Evolutionary conservation across 225 moss, liverwort and hornwort species (phyloP).

Genomic region (Takakia lepidozioides): DNA sequence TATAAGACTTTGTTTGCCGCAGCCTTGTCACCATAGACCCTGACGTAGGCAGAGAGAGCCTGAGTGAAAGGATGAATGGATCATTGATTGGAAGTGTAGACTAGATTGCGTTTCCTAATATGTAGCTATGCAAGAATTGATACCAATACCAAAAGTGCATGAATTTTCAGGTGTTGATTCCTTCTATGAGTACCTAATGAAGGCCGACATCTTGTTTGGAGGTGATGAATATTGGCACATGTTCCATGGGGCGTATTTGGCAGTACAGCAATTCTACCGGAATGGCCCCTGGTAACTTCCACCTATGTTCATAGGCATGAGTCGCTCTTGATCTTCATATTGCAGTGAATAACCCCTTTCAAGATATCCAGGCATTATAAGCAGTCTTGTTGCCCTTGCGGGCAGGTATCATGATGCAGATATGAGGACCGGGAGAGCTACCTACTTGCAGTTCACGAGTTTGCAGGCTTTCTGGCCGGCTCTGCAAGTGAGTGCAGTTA

Average conservation of each 20-base stretch:
- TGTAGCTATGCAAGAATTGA: too few species aligned
- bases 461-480: slow-evolving; percentile 42
- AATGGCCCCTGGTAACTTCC: slow-evolving; percentile 32
- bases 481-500: slow-evolving; percentile 20
- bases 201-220: slow-evolving; percentile 36
- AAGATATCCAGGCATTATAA: too few species aligned
- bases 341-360: too few species aligned
- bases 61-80: too few species aligned
- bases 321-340: too few species aligned
- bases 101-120: too few species aligned
- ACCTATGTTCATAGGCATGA: too few species aligned
- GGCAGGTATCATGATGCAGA: slow-evolving; percentile 36
- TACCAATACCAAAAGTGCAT: too few species aligned
- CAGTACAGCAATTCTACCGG: slow-evolving; percentile 27
- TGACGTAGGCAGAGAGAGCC: too few species aligned
- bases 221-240: slow-evolving; percentile 35
- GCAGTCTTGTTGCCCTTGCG: background rate
- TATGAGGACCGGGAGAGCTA: slow-evolving; percentile 35
- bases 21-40: too few species aligned
- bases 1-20: too few species aligned
- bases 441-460: slow-evolving; percentile 29
- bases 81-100: too few species aligned
- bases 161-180: slow-evolving; percentile 28
- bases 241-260: slow-evolving; percentile 31
- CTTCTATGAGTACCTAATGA: slow-evolving; percentile 33